phyloP scores from a whole-genome alignment of 2,329 filamentous ascomycete species.

The Westerdykella ornata region DNA sequence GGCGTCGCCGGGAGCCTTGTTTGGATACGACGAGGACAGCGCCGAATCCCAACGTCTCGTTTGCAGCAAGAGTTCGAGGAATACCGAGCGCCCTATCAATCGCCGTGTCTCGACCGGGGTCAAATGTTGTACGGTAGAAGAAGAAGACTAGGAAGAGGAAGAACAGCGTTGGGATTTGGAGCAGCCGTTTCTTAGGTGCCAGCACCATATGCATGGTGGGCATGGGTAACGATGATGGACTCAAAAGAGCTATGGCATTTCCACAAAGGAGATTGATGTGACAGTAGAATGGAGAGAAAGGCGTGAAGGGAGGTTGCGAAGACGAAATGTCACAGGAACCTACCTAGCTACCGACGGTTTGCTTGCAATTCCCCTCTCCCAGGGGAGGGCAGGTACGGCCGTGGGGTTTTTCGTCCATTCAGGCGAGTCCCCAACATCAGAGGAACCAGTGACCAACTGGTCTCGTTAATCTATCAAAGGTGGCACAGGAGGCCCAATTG shows the following conservation, averaged over 20 bases:
- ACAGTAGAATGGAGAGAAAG: too few relatives aligned
- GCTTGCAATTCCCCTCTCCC: not conserved
- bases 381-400: too few relatives aligned
- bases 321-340: not conserved
- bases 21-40: slow-evolving; percentile 39
- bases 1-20: slow-evolving; percentile 35
- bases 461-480: too few relatives aligned
- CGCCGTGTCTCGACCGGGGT: slow-evolving; percentile 5
- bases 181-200: slow-evolving; percentile 22
- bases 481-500: too few relatives aligned
- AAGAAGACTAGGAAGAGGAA: slow-evolving; percentile 20
- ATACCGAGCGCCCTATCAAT: slow-evolving; percentile 8
- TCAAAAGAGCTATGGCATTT: too few relatives aligned
- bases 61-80: slow-evolving; percentile 24
- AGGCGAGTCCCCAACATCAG: too few relatives aligned
- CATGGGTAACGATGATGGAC: not conserved
- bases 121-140: slow-evolving; percentile 23
- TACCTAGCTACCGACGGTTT: not conserved
- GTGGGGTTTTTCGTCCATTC: too few relatives aligned
- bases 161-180: slow-evolving; percentile 25
- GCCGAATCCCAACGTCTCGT: slow-evolving; percentile 38
- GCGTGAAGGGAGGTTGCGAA: too few relatives aligned
- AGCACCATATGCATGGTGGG: slow-evolving; percentile 7
- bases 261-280: too few relatives aligned
- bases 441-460: too few relatives aligned